Base-by-base conservation (phyloP, 2,329 filamentous ascomycete genomes). In the Ceratocystis alfenasii region DNA sequence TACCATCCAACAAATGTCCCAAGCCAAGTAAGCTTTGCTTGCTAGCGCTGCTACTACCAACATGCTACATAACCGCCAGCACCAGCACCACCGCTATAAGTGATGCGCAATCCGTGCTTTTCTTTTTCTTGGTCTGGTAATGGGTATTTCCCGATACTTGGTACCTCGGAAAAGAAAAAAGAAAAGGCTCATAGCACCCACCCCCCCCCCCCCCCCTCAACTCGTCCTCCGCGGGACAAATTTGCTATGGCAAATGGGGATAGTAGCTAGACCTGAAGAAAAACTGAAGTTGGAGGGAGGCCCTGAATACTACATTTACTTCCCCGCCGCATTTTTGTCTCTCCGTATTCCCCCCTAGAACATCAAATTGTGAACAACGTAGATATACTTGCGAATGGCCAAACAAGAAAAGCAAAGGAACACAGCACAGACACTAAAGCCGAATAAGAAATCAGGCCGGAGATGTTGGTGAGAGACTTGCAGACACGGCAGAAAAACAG, bases 31-130 rank as follows among this genome's bases (percentile, higher is more conserved):
- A 57, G 53, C 22, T 41, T 41, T 41, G 10, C 36, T 41, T 30
- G 53, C 53, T 57, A 57, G 53, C 28, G 53, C 28, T 57, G 53
- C 53, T 57, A 57, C 53, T 33, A 57, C 28, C 53, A 57, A 15
- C 53, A 30, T 57, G 53, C 53, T 57, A 57, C 22, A 57, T 33
- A 33, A 33, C 53, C 25, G 22, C 48, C n/a, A 20, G 30, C 22
- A 57, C 10, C 25, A 30, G 4, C 22, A 50, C 48, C n/a, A 20
- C 20, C n/a, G 48, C 48, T 50, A 8, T n/a, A 50, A 4, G 10
- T 22, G n/a, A 50, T 50, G 3, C 2, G 48, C 48, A 50, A 50
- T 22, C 48, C 20, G 48, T 50, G 20, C 48, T 50, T 50, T 12
- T 20, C 7, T 33, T 28, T 28, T 41, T 41, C 3, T 41, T 41